Conservation (phyloP, 306 rosid species). For the Myrica gale region DNA sequence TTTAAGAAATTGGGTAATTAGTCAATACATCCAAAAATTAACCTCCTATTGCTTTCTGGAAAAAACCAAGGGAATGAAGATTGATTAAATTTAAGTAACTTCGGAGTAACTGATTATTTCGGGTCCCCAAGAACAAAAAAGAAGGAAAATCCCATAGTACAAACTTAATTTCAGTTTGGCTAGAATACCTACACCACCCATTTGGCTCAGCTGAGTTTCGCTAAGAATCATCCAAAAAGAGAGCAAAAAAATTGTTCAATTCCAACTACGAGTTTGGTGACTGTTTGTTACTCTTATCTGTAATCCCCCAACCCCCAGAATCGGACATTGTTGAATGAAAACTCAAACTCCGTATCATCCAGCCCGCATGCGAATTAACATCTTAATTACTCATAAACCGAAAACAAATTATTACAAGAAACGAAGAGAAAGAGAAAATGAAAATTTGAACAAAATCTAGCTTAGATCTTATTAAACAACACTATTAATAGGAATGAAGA, state of each 20-base stretch:
- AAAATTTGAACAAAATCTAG: not conserved
- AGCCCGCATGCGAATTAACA: slow-evolving; percentile 10
- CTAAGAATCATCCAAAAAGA: not conserved
- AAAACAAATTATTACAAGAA: not conserved
- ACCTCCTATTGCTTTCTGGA: slow-evolving; percentile 4
- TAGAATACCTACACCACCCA: not conserved
- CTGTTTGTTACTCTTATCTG: not conserved
- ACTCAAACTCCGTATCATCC: slow-evolving; percentile 7
- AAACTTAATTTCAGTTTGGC: not conserved
- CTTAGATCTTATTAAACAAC: not conserved
- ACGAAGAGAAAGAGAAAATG: not conserved
- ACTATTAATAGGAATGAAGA: too few species aligned
- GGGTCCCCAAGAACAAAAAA: not conserved
- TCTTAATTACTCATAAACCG: slow-evolving; percentile 2
- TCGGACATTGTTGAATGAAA: slow-evolving; percentile 9
- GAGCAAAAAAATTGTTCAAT: not conserved
- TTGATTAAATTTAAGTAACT: not conserved
- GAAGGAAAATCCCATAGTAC: not conserved
- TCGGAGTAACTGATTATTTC: not conserved
- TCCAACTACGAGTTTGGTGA: not conserved
- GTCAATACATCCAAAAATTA: slow-evolving; percentile 4
- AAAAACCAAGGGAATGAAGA: not conserved
- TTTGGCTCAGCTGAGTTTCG: not conserved
- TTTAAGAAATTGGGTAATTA: slow-evolving; percentile 1
- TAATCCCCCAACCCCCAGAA: slow-evolving; percentile 2